Evolutionary conservation across 306 rosid genomes (phyloP).

Genomic region (Canavalia ensiformis): DNA sequence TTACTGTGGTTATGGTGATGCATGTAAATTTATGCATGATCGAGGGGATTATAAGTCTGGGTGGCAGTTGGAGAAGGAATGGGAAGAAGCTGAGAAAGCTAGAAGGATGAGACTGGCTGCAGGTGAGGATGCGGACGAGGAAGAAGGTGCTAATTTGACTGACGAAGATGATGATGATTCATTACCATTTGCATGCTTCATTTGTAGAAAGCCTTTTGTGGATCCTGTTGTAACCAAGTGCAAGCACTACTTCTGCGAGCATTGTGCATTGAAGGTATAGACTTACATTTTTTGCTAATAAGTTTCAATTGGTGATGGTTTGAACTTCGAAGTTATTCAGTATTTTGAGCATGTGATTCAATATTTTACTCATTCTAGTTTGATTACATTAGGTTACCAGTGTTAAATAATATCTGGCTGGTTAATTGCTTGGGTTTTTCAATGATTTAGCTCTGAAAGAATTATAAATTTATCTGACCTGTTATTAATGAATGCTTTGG

Average conservation of each 20-base stretch:
- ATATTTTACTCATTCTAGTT: conserved; percentile 19
- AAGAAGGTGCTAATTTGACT: conserved; percentile 51
- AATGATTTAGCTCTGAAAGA: conserved; percentile 25
- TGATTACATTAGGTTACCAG: conserved; percentile 16
- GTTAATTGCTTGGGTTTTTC: conserved; percentile 11
- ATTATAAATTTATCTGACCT: not conserved
- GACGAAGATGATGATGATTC: conserved; percentile 67
- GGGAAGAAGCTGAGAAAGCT: conserved; percentile 90
- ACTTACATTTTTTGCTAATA: conserved; percentile 13
- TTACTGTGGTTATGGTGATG: conserved; percentile 85
- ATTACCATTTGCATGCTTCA: conserved; percentile 85
- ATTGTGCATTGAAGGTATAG: conserved; percentile 40
- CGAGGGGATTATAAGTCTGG: conserved; percentile 97
- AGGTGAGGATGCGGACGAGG: conserved; percentile 56
- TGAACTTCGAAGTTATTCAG: not conserved
- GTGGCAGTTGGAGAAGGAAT: conserved; percentile 93
- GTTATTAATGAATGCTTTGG: not conserved
- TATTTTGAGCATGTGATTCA: conserved; percentile 1
- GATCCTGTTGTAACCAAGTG: conserved; percentile 88
- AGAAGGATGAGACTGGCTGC: conserved; percentile 82
- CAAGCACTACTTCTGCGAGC: conserved; percentile 24
- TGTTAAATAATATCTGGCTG: conserved; percentile 15
- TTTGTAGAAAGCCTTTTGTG: conserved; percentile 81
- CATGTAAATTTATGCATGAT: conserved; percentile 93
- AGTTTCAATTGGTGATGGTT: not conserved